Conservation (phyloP, 169 alveolate genomes). For the Miamiensis avidus region DNA sequence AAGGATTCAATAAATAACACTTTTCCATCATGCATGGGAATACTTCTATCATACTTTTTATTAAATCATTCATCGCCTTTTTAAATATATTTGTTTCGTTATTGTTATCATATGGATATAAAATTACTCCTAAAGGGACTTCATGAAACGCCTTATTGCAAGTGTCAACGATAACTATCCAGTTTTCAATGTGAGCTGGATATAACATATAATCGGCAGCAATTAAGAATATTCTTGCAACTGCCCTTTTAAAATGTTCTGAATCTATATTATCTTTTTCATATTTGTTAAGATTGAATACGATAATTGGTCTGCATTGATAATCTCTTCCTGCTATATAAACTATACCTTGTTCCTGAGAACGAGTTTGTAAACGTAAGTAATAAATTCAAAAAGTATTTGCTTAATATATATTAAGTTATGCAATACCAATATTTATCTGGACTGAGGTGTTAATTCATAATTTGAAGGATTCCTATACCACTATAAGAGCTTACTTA, state of each 20-base stretch:
- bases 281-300: conserved; percentile 6
- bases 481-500: background rate
- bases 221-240: conserved; percentile 5
- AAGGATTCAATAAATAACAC: conserved; percentile 24
- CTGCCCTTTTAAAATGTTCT: conserved; percentile 17
- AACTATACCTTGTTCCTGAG: conserved; percentile 15
- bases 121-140: conserved; percentile 2
- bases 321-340: conserved; percentile 34
- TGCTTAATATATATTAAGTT: background rate
- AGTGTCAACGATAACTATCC: conserved; percentile 24
- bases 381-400: too few relatives aligned
- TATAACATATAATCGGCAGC: conserved; percentile 31
- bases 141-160: conserved; percentile 5
- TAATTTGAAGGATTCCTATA: background rate
- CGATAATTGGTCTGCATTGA: conserved; percentile 30
- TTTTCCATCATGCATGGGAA: conserved; percentile 27
- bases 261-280: conserved; percentile 17
- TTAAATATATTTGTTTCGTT: too few relatives aligned
- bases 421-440: background rate
- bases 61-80: conserved; percentile 14
- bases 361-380: too few relatives aligned
- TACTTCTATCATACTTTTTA: conserved; percentile 18
- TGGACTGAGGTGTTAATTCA: background rate
- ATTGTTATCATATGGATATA: too few relatives aligned
- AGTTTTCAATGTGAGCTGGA: conserved; percentile 22